phyloP scores from a whole-genome alignment of 208 protist species.

The Herpetomonas tarakana region DNA sequence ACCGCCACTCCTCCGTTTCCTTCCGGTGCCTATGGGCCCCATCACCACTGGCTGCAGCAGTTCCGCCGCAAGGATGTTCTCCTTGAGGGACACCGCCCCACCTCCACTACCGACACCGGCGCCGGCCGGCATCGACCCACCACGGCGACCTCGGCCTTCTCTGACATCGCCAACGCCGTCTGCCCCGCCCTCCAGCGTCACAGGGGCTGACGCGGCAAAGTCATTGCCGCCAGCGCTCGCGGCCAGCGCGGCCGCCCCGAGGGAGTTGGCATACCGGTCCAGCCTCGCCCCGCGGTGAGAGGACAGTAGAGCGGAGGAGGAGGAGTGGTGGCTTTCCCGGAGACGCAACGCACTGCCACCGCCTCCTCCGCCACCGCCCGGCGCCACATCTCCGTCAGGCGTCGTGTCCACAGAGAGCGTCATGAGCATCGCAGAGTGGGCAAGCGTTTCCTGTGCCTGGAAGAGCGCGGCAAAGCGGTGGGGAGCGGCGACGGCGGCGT shows the following conservation, averaged over 20 bases:
- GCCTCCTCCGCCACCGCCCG: too few relatives aligned
- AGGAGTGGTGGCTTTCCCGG: too few relatives aligned
- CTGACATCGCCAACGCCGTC: neutral
- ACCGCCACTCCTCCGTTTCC: neutral
- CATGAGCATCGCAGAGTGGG: neutral
- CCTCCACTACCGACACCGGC: neutral
- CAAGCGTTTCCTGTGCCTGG: neutral
- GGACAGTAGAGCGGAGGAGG: too few relatives aligned
- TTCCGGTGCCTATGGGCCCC: neutral
- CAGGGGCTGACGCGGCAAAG: too few relatives aligned
- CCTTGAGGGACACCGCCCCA: slow-evolving; percentile 23
- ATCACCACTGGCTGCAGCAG: slow-evolving; percentile 32
- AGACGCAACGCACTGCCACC: too few relatives aligned
- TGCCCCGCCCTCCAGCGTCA: neutral
- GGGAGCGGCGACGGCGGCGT: too few relatives aligned
- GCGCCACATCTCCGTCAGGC: too few relatives aligned
- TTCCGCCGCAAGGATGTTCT: slow-evolving; percentile 31
- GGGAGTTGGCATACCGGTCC: neutral
- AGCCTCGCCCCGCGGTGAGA: too few relatives aligned
- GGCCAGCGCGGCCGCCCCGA: neutral
- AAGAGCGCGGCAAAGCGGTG: neutral
- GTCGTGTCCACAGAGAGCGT: neutral
- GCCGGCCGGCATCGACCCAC: slow-evolving; percentile 13
- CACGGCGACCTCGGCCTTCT: slow-evolving; percentile 10
- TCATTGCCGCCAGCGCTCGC: neutral